These are phyloP conservation scores for Fragaria vesca DNA, from an alignment of 306 rosid species.

Conservation along the genomic window DNA sequence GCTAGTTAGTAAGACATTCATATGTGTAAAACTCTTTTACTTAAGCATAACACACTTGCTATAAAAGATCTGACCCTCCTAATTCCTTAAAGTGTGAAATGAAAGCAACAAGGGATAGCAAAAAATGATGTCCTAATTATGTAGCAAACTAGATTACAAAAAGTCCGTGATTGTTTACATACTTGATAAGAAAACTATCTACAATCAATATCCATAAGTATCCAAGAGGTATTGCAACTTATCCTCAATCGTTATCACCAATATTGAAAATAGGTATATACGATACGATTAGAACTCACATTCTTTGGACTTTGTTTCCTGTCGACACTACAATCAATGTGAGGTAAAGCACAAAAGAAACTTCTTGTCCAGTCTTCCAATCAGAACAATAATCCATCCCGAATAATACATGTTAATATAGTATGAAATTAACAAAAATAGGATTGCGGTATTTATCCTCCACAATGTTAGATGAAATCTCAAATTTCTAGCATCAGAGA, in stretches of 20 bases:
- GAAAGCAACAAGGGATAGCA: not conserved
- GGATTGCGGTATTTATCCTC: not conserved
- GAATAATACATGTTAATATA: not conserved
- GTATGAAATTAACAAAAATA: not conserved
- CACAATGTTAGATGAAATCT: not conserved
- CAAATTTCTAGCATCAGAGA: not conserved
- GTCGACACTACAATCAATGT: not conserved
- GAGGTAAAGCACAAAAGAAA: not conserved
- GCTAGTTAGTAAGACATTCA: not conserved
- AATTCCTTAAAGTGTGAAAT: not conserved
- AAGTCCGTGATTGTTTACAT: not conserved
- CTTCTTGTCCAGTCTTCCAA: not conserved
- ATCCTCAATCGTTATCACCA: not conserved
- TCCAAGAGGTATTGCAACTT: not conserved
- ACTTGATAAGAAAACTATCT: slow-evolving; percentile 9
- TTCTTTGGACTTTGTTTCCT: not conserved
- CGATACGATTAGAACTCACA: not conserved
- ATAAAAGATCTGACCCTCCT: not conserved
- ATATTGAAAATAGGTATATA: not conserved
- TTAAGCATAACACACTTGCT: not conserved
- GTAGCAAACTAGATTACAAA: not conserved
- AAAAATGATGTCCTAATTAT: not conserved
- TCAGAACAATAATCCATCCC: not conserved
- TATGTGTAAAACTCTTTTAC: not conserved
- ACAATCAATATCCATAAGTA: too few relatives aligned